A percentile compares a stretch with the other conserved stretches of the same genome.
phyloP scores from a whole-genome alignment of 2,329 filamentous ascomycete species.

The Truncatella angustata region DNA sequence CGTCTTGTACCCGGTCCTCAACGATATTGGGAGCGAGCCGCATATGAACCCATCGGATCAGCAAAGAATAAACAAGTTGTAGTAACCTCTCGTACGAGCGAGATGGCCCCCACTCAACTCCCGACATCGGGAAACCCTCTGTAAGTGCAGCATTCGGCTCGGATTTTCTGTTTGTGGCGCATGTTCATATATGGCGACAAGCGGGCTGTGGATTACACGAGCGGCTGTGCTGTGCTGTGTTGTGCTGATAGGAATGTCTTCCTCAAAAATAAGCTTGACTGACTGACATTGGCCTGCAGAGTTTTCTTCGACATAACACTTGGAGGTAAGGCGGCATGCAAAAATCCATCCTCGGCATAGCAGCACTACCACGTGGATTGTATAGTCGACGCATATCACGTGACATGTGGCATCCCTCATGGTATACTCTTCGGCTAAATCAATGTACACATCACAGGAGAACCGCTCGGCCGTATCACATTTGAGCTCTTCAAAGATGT shows the following conservation, averaged over 20 bases:
- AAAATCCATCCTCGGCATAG: too few species aligned
- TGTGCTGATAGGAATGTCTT: background rate
- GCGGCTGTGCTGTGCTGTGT: too few species aligned
- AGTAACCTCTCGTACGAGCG: too few species aligned
- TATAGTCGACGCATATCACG: background rate
- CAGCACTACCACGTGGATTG: background rate
- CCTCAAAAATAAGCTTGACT: too few species aligned
- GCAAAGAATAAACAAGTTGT: too few species aligned
- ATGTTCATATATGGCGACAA: too few species aligned
- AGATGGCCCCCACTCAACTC: conserved; percentile 36
- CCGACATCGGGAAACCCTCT: conserved; percentile 41
- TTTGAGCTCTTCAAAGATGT: conserved; percentile 87
- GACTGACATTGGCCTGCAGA: too few species aligned
- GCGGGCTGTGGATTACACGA: too few species aligned
- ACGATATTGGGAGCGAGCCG: background rate
- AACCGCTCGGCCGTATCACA: conserved; percentile 81
- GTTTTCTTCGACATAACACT: conserved; percentile 79
- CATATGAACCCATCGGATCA: background rate
- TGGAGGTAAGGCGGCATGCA: conserved; percentile 73
- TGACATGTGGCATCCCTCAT: too few species aligned
- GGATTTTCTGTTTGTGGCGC: background rate
- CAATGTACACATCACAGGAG: conserved; percentile 54
- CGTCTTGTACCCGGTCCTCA: background rate
- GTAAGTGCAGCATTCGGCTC: conserved; percentile 27
- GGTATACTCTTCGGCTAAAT: background rate